A percentile compares a stretch with the other conserved stretches of the same genome.
Evolutionary conservation across 768 basidiomycete genomes (phyloP).

Genomic region (Cyclocybe cylindracea): DNA sequence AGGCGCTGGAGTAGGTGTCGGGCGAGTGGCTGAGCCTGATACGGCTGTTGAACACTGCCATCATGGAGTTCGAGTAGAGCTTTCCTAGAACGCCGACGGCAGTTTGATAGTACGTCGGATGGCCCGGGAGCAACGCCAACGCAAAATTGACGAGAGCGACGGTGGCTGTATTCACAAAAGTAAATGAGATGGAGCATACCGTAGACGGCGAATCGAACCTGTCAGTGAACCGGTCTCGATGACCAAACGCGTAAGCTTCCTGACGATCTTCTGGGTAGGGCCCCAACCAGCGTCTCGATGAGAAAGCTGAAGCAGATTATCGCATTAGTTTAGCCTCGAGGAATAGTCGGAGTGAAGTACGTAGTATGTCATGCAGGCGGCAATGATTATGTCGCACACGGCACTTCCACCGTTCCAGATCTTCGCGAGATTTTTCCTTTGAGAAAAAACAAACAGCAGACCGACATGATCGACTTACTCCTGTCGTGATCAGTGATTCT

Average conservation of each 20-base stretch:
- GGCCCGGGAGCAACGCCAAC: conserved; percentile 9
- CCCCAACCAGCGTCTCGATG: conserved; percentile 4
- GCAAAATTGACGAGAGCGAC: conserved; percentile 10
- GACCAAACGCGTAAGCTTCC: conserved; percentile 6
- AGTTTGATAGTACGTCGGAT: conserved; percentile 10
- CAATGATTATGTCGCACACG: conserved; percentile 14
- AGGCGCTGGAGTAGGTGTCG: no score
- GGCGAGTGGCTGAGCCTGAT: neutral
- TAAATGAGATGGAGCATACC: neutral
- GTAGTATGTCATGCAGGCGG: conserved; percentile 13
- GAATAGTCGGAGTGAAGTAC: neutral
- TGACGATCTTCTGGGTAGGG: conserved; percentile 6
- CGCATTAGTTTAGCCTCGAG: neutral
- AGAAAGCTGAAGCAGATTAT: neutral
- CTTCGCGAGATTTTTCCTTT: neutral
- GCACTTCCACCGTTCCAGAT: conserved; percentile 18
- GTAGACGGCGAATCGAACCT: neutral
- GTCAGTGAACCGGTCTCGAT: conserved; percentile 12
- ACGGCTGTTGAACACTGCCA: conserved; percentile 14
- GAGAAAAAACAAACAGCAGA: neutral
- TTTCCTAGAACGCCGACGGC: conserved; percentile 9
- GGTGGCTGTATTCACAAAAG: conserved; percentile 2
- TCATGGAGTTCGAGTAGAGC: conserved; percentile 15
- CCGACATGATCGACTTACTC: neutral
- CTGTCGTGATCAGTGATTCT: conserved; percentile 6